These are phyloP conservation scores for Tetrahymena malaccensis DNA, from an alignment of 73 alveolate species.

Conservation along the genomic window DNA sequence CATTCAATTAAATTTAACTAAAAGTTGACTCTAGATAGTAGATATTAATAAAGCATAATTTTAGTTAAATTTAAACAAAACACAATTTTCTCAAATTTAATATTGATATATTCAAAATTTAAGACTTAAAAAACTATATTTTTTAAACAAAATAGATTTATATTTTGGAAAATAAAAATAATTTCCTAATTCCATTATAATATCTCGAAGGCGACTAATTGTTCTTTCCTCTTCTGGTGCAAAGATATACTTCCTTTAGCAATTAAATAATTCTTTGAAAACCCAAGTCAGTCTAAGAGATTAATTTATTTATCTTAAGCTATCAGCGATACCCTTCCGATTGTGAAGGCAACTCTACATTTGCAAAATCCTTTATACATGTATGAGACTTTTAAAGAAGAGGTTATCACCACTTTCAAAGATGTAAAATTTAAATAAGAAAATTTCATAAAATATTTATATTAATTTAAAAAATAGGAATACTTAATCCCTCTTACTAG, in stretches of 20 bases:
- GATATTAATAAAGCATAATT: too few species aligned
- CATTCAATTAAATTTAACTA: too few species aligned
- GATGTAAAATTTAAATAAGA: not conserved
- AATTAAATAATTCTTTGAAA: conserved; percentile 47
- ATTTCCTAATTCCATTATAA: not conserved
- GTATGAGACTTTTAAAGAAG: conserved; percentile 78
- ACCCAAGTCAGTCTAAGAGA: conserved; percentile 51
- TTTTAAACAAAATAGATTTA: not conserved
- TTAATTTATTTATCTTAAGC: conserved; percentile 64
- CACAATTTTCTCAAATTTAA: too few species aligned
- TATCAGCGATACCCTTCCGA: conserved; percentile 61
- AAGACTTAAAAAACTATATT: not conserved
- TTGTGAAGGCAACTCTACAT: conserved; percentile 57
- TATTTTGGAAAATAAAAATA: not conserved
- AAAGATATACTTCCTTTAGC: conserved; percentile 56
- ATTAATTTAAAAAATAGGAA: conserved; percentile 50
- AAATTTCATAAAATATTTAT: not conserved
- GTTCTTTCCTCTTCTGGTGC: conserved; percentile 80
- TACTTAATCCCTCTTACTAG: conserved; percentile 72
- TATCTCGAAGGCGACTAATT: conserved; percentile 55
- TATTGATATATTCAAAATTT: too few species aligned
- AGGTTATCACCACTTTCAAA: conserved; percentile 26
- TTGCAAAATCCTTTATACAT: conserved; percentile 62
- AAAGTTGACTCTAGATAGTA: too few species aligned
- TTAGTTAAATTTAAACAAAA: too few species aligned